Base-by-base conservation (phyloP, 2,329 filamentous ascomycete genomes). In the Phaeosphaeria sp. region DNA sequence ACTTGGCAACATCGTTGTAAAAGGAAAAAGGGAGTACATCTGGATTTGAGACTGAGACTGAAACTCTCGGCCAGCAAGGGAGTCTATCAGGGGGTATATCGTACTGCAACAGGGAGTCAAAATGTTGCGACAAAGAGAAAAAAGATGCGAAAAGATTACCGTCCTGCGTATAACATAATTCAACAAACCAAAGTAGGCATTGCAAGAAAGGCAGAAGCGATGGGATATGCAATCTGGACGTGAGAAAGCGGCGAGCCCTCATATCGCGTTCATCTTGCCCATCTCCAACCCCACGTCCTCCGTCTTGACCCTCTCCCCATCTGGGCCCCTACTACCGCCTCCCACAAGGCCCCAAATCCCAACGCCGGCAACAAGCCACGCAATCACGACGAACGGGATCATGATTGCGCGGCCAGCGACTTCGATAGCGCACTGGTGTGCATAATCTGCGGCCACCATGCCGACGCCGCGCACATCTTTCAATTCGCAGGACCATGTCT, bases 401-500 rank as follows among this genome's bases (percentile, higher is more conserved):
- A 77, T 66, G 13, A 76, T 54, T 0, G 58, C 61, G 6, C 73
- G 59, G 0, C 70, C 72, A 6, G 73, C 73, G 7, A 66, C 51
- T 48, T 76, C 73, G 22, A 72, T 55, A 1, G 49, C 22, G 41
- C 74, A 77, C 54, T 76, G 74, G 18, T 49, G 61, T 6, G 39
- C 48, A 30, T 76, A 76, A 23, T 75, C 72, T 4, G 67, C 62
- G 27, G 51, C 56, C 1, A 72, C 74, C 55, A 72, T 71, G 15
- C 43, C 53, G 0, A 68, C 71, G 10, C 68, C 69, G 1, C 46
- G 23, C 0, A 67, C 63, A 5, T 49, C 48, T 56, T 69, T 65
- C 10, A 75, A 63, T 20, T 74, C 70, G 54, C 73, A 77, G 10
- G 66, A 59, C 73, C 74, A 77, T 0, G 72, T 75, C 52, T 76